Evolutionary conservation across 2,329 filamentous ascomycete species (phyloP), one percentile per base, ranked within the genome.

Genomic region (Botryotinia convoluta): DNA sequence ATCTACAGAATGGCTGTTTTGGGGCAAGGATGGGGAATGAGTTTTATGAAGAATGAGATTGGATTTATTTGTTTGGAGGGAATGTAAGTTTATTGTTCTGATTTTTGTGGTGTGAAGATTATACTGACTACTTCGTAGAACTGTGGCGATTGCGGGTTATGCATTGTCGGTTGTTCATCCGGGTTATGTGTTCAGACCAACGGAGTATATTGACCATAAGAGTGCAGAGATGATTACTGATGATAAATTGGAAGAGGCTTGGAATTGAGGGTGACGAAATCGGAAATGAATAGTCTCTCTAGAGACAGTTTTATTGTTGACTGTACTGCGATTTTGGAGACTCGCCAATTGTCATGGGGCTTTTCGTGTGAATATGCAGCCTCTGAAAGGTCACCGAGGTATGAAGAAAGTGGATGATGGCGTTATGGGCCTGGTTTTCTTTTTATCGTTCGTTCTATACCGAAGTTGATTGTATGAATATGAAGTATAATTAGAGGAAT

Each of bases 171-270:
- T 37, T 69, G n/a, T 57, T 48, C 65, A 69, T 29, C 65, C 65
- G n/a, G 65, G 65, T 12, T 69, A 69, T 12, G 65, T 69, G 35
- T 69, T 69, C 37, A 57, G 65, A 32, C 61, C 61, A 39, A 54
- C 45, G 45, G 65, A 69, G 9, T 69, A 69, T 5, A 54, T 69
- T 2, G 57, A n/a, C 4, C 48, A 69, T 29, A 54, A 45, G 45
- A 54, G 32, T 37, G 65, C 65, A 39, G 22, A 39, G 35, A 69
- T 51, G 5, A 54, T 57, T 12, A 39, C 37, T 18, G 45, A 69
- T 37, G 65, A 69, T 35, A 69, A 69, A 35, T 57, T 69, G 32
- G 65, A 69, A 54, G 65, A 69, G 4, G 65, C 65, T n/a, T 48
- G 51, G 51, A 54, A 48, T 69, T 69, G n/a, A 69, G 3, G 1